Conservation (phyloP, 2,329 filamentous ascomycete species). For the Claviceps maximensis region DNA sequence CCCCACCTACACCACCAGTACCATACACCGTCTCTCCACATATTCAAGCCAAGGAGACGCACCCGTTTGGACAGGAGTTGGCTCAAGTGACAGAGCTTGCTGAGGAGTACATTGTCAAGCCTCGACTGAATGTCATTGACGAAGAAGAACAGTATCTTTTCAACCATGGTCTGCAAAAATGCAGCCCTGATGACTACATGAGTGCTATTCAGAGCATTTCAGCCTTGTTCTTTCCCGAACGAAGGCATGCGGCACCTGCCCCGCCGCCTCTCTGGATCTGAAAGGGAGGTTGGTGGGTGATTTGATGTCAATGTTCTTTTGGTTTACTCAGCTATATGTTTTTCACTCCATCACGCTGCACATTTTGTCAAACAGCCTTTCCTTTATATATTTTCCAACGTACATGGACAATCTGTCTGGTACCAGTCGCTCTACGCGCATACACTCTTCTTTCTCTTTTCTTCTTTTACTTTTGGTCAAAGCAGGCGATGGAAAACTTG, state of each 20-base stretch:
- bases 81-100: constrained; percentile 86
- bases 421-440: constrained; percentile 2
- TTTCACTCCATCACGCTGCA: constrained; percentile 17
- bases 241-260: constrained; percentile 18
- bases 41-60: constrained; percentile 24
- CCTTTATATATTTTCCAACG: constrained; percentile 6
- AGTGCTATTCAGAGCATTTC: constrained; percentile 62
- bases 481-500: background rate
- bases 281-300: background rate
- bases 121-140: constrained; percentile 47
- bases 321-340: background rate
- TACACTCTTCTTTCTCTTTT: background rate
- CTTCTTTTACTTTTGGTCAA: background rate
- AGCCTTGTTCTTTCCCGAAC: constrained; percentile 41
- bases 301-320: background rate
- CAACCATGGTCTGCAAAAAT: constrained; percentile 56
- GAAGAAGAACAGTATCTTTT: constrained; percentile 54
- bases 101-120: constrained; percentile 65
- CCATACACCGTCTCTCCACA: constrained; percentile 20
- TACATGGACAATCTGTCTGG: constrained; percentile 1
- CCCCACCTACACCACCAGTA: constrained; percentile 19
- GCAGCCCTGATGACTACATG: constrained; percentile 72
- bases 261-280: constrained; percentile 37
- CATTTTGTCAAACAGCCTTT: constrained; percentile 15
- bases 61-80: constrained; percentile 82